Percentiles rank a stretch among this genome's conserved stretches.
These are phyloP conservation scores for Licmophora abbreviata DNA, from an alignment of 108 stramenopile genomes.

Conservation along the genomic window DNA sequence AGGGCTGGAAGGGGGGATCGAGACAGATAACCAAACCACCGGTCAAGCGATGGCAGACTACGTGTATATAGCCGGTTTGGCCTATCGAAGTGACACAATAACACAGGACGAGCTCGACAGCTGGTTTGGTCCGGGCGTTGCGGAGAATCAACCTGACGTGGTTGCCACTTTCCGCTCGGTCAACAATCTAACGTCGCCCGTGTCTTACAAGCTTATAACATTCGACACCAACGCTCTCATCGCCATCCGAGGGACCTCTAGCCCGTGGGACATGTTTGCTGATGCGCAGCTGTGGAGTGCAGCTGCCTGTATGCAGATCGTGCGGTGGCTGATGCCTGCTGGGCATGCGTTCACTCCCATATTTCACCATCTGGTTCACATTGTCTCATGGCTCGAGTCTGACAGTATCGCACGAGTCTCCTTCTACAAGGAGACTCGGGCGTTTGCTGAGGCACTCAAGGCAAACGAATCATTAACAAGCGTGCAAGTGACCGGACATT, in stretches of 20 bases:
- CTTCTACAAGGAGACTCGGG: no score
- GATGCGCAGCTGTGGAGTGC: constrained; percentile 73
- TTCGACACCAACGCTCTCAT: constrained; percentile 35
- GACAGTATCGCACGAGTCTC: constrained; percentile 26
- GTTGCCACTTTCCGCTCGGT: constrained; percentile 34
- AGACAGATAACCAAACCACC: constrained; percentile 10
- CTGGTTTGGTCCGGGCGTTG: constrained; percentile 52
- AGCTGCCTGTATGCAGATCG: constrained; percentile 45
- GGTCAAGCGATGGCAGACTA: constrained; percentile 54
- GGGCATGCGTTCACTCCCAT: constrained; percentile 60
- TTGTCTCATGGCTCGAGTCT: constrained; percentile 23
- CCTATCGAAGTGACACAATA: constrained; percentile 15
- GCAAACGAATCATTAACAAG: constrained; percentile 6
- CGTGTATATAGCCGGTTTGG: constrained; percentile 36
- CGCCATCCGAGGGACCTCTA: constrained; percentile 63
- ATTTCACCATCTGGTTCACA: constrained; percentile 32
- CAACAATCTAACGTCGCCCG: constrained; percentile 18
- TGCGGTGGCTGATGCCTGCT: constrained; percentile 50
- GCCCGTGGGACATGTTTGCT: constrained; percentile 56
- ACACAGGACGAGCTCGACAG: constrained; percentile 31
- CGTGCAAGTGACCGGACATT: constrained; percentile 19
- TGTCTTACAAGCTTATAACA: constrained; percentile 48
- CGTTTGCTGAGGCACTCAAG: no score
- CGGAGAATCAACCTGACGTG: constrained; percentile 32
- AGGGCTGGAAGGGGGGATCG: neutral